Base-by-base conservation (phyloP, 495 filamentous ascomycete genomes). In the Neurospora sp. region DNA sequence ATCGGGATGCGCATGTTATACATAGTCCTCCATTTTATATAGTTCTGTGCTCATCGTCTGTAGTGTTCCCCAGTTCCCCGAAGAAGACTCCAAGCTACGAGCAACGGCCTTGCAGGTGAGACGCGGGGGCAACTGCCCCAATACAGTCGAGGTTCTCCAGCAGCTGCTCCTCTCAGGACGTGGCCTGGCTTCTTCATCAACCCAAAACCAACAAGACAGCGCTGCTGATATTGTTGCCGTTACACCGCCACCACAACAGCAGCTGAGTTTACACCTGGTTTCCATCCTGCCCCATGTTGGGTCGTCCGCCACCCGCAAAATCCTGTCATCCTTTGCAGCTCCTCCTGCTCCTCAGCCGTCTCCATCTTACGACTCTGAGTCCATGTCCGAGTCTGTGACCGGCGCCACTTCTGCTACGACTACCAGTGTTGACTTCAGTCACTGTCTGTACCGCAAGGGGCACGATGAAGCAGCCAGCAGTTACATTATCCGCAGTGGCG, bases 121-220 rank as follows among this genome's bases (percentile, higher is more conserved):
- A 35, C 87, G 91, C 3, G 91, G 91, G 41, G 91, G 91, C 16
- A 93, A 93, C 79, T 90, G 88, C 72, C 88, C 89, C 40, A 93
- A 93, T 74, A 88, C 88, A 4, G 85, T 92, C 61, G 87, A 92
- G 74, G 90, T 93, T 4, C 82, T 93, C 31, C 84, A 88, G 69
- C 90, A 92, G 77, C 81, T 92, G 10, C 77, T 87, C 27, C 72
- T 75, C 37, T 71, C 72, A 37, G 41, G 41, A 59, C 2, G 48
- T 59, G 48, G 48, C 48, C 48, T 59, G 10, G 48, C 2, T 14
- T 27, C 48, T 59, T 59, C 48, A 31, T 59, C 20, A 27, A 59
- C 20, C 27, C 48, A 59, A 59, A 59, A 12, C 48, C 48, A 27
- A 12, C 48, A 16, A 65, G 27, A 35, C 48, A 59, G 48, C 48